These are phyloP conservation scores for Sabuloglossum arenarium DNA, from an alignment of 495 filamentous ascomycete species.

Conservation along the genomic window DNA sequence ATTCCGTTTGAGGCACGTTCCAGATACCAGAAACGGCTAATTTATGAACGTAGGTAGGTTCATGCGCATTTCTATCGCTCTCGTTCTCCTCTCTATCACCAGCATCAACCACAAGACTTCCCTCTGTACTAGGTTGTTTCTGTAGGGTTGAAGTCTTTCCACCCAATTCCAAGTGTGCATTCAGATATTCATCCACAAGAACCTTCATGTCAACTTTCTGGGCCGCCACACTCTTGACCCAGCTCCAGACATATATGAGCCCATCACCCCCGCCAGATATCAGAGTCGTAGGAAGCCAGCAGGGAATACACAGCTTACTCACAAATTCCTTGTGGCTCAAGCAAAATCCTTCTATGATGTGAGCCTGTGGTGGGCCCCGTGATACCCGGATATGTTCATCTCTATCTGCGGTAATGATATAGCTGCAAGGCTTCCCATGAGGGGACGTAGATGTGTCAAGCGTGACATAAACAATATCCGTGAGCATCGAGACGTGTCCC, in stretches of 20 bases:
- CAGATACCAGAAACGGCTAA: slow-evolving; percentile 30
- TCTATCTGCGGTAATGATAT: slow-evolving; percentile 76
- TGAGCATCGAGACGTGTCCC: slow-evolving; percentile 87
- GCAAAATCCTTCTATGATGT: slow-evolving; percentile 77
- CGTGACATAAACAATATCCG: slow-evolving; percentile 38
- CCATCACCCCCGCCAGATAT: slow-evolving; percentile 78
- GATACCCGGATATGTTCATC: slow-evolving; percentile 96
- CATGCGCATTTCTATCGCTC: not conserved
- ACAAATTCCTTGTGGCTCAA: slow-evolving; percentile 73
- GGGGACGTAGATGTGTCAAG: slow-evolving; percentile 2
- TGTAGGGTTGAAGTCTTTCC: not conserved
- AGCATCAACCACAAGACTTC: not conserved
- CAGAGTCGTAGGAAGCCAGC: slow-evolving; percentile 31
- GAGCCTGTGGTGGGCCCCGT: slow-evolving; percentile 57
- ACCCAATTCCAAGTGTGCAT: not conserved
- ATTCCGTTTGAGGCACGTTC: slow-evolving; percentile 11
- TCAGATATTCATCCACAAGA: not conserved
- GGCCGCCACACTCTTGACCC: slow-evolving; percentile 33
- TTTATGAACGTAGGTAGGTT: not conserved
- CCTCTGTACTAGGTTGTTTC: not conserved
- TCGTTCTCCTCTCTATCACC: not conserved
- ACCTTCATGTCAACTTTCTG: slow-evolving; percentile 28
- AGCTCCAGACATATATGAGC: slow-evolving; percentile 63
- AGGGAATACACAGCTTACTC: slow-evolving; percentile 45
- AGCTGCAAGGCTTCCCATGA: slow-evolving; percentile 22